Base-by-base conservation (phyloP, 148 eudicot genomes). In the Persicaria tinctoria region DNA sequence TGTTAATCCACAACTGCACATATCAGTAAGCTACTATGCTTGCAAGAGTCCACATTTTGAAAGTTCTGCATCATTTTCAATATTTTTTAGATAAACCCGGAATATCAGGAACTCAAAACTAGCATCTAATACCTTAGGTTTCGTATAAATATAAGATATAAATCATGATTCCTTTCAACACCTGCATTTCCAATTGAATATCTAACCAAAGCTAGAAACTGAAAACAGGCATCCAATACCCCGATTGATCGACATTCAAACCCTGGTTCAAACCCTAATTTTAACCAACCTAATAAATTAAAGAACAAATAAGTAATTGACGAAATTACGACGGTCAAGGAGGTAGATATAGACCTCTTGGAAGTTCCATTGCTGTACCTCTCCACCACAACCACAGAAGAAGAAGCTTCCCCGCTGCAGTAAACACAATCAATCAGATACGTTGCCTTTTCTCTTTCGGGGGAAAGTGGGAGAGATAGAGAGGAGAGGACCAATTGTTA, bases 331-430 rank as follows among this genome's bases (percentile, higher is more conserved):
- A 71, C 45, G 57, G 23, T 53, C 46, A 73, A 54, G n/a, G 51
- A 60, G 70, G 8, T 44, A 74, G 44, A 68, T 8, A 73, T 68
- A 54, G 44, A 93, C 98, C 97, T 89, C 77, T 88, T 93, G 32
- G 92, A 77, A 79, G 89, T 79, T 73, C 98, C 98, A 84, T 91
- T 87, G 32, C 77, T 84, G 75, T 84, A 84, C 78, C 86, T 89
- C 80, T 91, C 98, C 75, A 93, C 88, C 75, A 93, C 80, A 81
- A 88, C 71, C 76, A 89, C 75, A 64, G 50, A 63, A 3, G 79
- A 76, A 51, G 86, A 79, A 69, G 32, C 77, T 54, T 80, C 69
- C 48, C 76, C 78, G 72, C 93, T 89, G 80, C 63, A 82, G 74
- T 79, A 32, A 57, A 72, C 78, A 44, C 71, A 69, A 50, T 16